phyloP scores from a whole-genome alignment of 345 rosid species.

The Brassica incana region DNA sequence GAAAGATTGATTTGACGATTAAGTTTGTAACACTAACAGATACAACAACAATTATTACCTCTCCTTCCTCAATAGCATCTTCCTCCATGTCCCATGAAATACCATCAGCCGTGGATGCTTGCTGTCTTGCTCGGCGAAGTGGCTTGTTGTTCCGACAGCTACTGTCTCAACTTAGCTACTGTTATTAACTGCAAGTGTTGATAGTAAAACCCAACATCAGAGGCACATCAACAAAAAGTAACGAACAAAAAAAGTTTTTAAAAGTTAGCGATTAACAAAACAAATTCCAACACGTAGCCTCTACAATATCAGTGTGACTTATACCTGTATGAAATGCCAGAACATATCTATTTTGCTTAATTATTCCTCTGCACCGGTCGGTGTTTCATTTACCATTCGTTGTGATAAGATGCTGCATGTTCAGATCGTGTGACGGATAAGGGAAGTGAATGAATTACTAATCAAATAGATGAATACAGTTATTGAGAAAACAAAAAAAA shows the following conservation, averaged over 20 bases:
- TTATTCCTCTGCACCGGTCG: background rate
- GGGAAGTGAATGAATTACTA: background rate
- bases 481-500: background rate
- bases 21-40: too few relatives aligned
- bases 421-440: background rate
- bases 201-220: conserved; percentile 47
- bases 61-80: too few relatives aligned
- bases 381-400: background rate
- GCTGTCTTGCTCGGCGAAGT: too few relatives aligned
- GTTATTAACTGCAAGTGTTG: conserved; percentile 55
- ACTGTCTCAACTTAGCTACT: conserved; percentile 58
- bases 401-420: background rate
- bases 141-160: conserved; percentile 30
- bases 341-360: background rate
- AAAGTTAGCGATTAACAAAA: background rate
- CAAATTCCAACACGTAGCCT: background rate
- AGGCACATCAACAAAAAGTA: background rate
- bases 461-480: background rate
- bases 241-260: background rate
- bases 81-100: too few relatives aligned
- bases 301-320: background rate
- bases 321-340: conserved; percentile 58
- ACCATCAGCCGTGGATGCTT: too few relatives aligned
- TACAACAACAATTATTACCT: too few relatives aligned
- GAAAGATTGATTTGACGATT: too few relatives aligned